Percentiles rank a stretch among this genome's conserved stretches.
These are phyloP conservation scores for Hymenotorrendiella dingleyae DNA, from an alignment of 2,329 filamentous ascomycete species.

Conservation along the genomic window DNA sequence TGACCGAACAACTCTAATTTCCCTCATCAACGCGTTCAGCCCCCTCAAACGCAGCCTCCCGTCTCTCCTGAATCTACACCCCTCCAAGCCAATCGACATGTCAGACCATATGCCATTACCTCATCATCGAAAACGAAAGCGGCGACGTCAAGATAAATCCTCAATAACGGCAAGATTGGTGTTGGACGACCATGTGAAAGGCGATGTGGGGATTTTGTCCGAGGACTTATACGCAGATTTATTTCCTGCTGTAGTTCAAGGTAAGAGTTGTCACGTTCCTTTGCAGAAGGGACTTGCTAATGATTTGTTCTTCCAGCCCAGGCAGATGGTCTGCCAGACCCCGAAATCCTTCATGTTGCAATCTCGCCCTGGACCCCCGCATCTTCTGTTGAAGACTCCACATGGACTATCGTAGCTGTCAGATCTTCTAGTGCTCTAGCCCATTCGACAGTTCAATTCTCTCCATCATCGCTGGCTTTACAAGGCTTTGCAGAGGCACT, in stretches of 20 bases:
- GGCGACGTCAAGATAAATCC: constrained; percentile 62
- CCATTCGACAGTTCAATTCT: constrained; percentile 74
- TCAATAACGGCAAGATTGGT: constrained; percentile 74
- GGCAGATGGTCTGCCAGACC: constrained; percentile 23
- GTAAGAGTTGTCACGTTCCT: constrained; percentile 29
- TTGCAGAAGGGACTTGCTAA: background rate
- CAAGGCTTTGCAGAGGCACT: constrained; percentile 73
- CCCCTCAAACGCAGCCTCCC: background rate
- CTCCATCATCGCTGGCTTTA: constrained; percentile 63
- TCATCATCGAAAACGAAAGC: constrained; percentile 36
- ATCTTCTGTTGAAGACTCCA: constrained; percentile 50
- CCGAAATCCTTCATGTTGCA: constrained; percentile 56
- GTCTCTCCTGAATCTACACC: background rate
- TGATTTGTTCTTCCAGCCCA: constrained; percentile 10
- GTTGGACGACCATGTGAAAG: constrained; percentile 78
- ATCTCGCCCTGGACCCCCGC: constrained; percentile 68
- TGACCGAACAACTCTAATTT: constrained; percentile 3
- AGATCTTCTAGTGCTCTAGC: constrained; percentile 56
- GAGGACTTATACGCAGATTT: constrained; percentile 80
- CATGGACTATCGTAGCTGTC: constrained; percentile 84
- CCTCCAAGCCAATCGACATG: constrained; percentile 10
- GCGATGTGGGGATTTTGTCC: constrained; percentile 79
- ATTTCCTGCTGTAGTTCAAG: constrained; percentile 55
- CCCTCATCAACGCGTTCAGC: constrained; percentile 4
- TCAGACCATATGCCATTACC: constrained; percentile 17